Evolutionary conservation across 495 filamentous ascomycete species (phyloP), one percentile per base, ranked within the genome.

Genomic region (Penicillium ochrochloron): DNA sequence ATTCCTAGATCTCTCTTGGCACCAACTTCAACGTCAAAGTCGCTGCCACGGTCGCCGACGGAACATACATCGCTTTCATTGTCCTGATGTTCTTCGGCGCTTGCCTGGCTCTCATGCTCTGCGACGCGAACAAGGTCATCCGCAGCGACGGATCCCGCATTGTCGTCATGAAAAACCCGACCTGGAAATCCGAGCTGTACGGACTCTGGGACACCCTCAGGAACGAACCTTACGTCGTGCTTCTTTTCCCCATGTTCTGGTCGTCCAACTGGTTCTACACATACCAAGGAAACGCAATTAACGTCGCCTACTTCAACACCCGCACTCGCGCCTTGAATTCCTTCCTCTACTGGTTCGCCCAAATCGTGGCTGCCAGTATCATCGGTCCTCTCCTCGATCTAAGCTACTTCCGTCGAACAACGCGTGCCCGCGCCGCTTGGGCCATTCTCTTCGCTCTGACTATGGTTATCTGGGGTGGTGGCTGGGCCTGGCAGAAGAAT

Each of bases 231-330:
- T 75, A 71, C 50, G 73, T 80, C 27, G 54, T 79, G 44, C 71
- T 76, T 19, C 73, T 83, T 31, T 77, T 81, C 62, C 80, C 80
- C 17, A 80, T 81, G 74, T 82, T 83, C 72, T 76, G 75, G 56
- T 71, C 86, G 21, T 90, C 88, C 73, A 92, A 92, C 71, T 89
- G 85, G 78, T 92, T 92, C 75, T 91, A 91, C 76, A 89, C 87
- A 27, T 84, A 90, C 74, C 85, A 87, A 62, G 82, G 84, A 68
- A 83, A 83, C 61, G 85, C 82, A 33, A 62, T 79, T 42, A 80
- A 79, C 35, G 62, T 62, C 17, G 70, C 79, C 35, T 69, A 71
- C 54, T 79, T 89, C 70, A 72, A 75, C 56, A 74, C 73, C 42
- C 70, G 78, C 51, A 79, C 78, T n/a, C 71, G 77, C 51, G 61